Conservation (phyloP, 768 basidiomycete species). For the Gymnopilus dilepis region DNA sequence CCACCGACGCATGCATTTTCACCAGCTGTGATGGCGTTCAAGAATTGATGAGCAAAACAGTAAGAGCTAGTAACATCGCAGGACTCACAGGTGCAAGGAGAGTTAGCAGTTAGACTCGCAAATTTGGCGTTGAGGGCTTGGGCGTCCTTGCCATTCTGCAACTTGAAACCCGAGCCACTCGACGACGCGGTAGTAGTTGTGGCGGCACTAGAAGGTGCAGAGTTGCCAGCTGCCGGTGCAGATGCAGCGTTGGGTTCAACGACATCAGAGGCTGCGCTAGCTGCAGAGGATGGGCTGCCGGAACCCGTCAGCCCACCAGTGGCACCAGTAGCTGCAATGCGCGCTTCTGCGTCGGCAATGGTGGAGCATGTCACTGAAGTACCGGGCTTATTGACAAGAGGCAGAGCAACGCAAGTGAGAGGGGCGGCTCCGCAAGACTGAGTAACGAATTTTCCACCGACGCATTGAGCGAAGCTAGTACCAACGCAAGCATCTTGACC, state of each 20-base stretch:
- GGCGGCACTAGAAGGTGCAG: slow-evolving; percentile 19
- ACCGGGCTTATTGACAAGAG: slow-evolving; percentile 55
- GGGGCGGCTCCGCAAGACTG: slow-evolving; percentile 37
- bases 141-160: slow-evolving; percentile 52
- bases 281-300: neutral
- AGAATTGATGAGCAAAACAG: slow-evolving; percentile 21
- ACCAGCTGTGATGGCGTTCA: slow-evolving; percentile 31
- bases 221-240: slow-evolving; percentile 16
- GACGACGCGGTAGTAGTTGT: slow-evolving; percentile 24
- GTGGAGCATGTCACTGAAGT: slow-evolving; percentile 58
- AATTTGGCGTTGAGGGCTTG: slow-evolving; percentile 60
- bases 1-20: slow-evolving; percentile 51
- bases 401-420: slow-evolving; percentile 50
- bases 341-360: slow-evolving; percentile 44
- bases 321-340: slow-evolving; percentile 46
- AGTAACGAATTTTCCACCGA: slow-evolving; percentile 46
- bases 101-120: slow-evolving; percentile 45
- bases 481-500: slow-evolving; percentile 48
- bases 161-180: slow-evolving; percentile 16
- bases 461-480: slow-evolving; percentile 54
- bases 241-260: slow-evolving; percentile 14
- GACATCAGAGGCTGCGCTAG: slow-evolving; percentile 18
- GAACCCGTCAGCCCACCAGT: slow-evolving; percentile 46
- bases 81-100: slow-evolving; percentile 47
- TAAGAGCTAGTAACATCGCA: slow-evolving; percentile 21